Percentiles rank a stretch among this genome's conserved stretches.
phyloP scores from a whole-genome alignment of 208 protist species.

The Strigomonas culicis region DNA sequence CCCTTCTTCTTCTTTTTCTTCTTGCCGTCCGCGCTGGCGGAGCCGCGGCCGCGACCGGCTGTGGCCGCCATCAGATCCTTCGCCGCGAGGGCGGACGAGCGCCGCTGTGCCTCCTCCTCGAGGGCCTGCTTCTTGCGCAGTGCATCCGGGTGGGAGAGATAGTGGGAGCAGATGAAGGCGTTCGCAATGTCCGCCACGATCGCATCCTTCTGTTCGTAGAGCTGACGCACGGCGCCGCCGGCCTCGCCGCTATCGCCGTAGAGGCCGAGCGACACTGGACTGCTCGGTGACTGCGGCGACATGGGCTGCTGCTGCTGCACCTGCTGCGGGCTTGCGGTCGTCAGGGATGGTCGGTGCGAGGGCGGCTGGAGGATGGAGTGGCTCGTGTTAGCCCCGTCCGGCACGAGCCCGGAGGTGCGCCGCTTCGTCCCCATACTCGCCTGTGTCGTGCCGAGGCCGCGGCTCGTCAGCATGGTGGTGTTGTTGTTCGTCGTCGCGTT shows the following conservation, averaged over 20 bases:
- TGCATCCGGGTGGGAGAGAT: conserved; percentile 41
- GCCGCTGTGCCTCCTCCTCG: conserved; percentile 14
- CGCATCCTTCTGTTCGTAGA: conserved; percentile 23
- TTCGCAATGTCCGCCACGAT: conserved; percentile 45
- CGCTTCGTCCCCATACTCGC: not conserved
- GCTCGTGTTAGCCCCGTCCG: not conserved
- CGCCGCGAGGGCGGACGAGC: conserved; percentile 15
- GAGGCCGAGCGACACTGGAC: too few species aligned
- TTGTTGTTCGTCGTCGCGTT: conserved; percentile 1
- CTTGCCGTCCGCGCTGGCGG: conserved; percentile 3
- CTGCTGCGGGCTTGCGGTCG: too few species aligned
- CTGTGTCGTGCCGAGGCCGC: too few species aligned
- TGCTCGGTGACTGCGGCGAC: not conserved
- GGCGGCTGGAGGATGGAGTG: too few species aligned
- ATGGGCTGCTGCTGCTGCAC: not conserved
- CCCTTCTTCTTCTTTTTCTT: conserved; percentile 18
- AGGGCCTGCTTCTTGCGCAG: conserved; percentile 18
- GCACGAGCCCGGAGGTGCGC: too few species aligned
- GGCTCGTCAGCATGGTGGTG: not conserved
- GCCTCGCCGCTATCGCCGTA: too few species aligned
- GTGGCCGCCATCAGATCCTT: conserved; percentile 19
- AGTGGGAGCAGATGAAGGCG: conserved; percentile 51
- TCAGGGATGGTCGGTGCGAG: too few species aligned
- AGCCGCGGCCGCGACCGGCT: not conserved
- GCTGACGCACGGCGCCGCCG: too few species aligned